These are phyloP conservation scores for Skeletonema marinoi DNA, from an alignment of 108 stramenopile species.

Conservation along the genomic window DNA sequence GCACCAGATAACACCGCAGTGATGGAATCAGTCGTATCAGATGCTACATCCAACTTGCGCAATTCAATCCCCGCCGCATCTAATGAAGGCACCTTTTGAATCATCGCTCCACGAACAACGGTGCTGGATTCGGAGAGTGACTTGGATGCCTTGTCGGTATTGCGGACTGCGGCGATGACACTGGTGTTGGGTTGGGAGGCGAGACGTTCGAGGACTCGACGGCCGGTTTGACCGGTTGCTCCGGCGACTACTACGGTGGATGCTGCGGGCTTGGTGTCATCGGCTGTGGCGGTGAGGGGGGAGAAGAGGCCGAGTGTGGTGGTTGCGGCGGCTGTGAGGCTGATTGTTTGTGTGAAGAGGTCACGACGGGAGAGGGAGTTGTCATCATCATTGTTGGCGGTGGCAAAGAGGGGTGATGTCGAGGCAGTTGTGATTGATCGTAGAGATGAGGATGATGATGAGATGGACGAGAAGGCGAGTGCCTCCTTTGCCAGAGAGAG, in stretches of 20 bases:
- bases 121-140: slow-evolving; percentile 59
- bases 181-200: slow-evolving; percentile 31
- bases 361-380: slow-evolving; percentile 18
- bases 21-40: slow-evolving; percentile 57
- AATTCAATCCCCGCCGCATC: slow-evolving; percentile 56
- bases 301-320: slow-evolving; percentile 20
- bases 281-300: not conserved
- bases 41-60: slow-evolving; percentile 62
- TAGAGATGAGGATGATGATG: not conserved
- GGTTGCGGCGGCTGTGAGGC: not conserved
- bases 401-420: not conserved
- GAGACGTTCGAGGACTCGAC: slow-evolving; percentile 73
- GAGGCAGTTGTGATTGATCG: too few relatives aligned
- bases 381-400: not conserved
- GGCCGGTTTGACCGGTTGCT: slow-evolving; percentile 84
- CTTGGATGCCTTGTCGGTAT: slow-evolving; percentile 71
- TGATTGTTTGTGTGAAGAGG: slow-evolving; percentile 26
- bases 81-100: slow-evolving; percentile 62
- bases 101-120: slow-evolving; percentile 79
- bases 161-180: slow-evolving; percentile 77
- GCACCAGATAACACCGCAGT: slow-evolving; percentile 56
- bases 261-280: not conserved
- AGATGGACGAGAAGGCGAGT: not conserved
- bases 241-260: slow-evolving; percentile 74
- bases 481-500: slow-evolving; percentile 2